Evolutionary conservation across 2,329 filamentous ascomycete species (phyloP).

Genomic region (Diaporthe humulicola): DNA sequence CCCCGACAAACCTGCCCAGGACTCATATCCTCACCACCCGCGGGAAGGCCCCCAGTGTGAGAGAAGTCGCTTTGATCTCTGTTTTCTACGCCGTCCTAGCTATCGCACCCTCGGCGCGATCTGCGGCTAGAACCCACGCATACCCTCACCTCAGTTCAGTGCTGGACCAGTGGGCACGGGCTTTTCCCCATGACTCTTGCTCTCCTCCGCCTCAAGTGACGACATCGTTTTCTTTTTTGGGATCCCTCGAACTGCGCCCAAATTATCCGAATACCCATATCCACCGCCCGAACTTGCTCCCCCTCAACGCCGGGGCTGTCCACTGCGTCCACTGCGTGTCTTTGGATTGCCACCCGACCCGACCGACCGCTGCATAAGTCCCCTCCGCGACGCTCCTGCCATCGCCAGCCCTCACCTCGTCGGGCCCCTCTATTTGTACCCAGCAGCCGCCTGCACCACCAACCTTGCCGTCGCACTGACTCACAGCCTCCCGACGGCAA

Average conservation of each 20-base stretch:
- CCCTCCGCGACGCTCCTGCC: background rate
- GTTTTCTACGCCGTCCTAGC: slow-evolving; percentile 8
- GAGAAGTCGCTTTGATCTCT: slow-evolving; percentile 11
- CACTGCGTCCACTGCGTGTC: slow-evolving; percentile 20
- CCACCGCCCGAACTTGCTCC: slow-evolving; percentile 2
- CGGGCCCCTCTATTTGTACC: slow-evolving; percentile 4
- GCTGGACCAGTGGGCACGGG: slow-evolving; percentile 22
- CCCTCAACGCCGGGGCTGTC: slow-evolving; percentile 6
- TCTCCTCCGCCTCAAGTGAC: slow-evolving; percentile 28
- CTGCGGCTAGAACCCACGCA: slow-evolving; percentile 24
- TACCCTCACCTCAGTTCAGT: slow-evolving; percentile 7
- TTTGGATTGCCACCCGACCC: slow-evolving; percentile 26
- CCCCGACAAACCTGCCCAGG: slow-evolving; percentile 14
- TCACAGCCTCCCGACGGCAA: slow-evolving; percentile 36
- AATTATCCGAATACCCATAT: slow-evolving; percentile 25
- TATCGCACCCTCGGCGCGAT: slow-evolving; percentile 15
- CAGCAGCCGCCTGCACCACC: slow-evolving; percentile 12
- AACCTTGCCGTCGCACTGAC: slow-evolving; percentile 34
- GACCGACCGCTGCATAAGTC: slow-evolving; percentile 14
- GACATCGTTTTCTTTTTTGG: slow-evolving; percentile 34
- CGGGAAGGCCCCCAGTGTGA: background rate
- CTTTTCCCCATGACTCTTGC: slow-evolving; percentile 34
- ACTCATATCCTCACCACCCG: slow-evolving; percentile 15
- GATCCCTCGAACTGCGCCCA: slow-evolving; percentile 22
- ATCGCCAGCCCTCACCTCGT: slow-evolving; percentile 1